Evolutionary conservation across 352 stramenopile species (phyloP).

Genomic region (Phytopythium chamaehyphon): DNA sequence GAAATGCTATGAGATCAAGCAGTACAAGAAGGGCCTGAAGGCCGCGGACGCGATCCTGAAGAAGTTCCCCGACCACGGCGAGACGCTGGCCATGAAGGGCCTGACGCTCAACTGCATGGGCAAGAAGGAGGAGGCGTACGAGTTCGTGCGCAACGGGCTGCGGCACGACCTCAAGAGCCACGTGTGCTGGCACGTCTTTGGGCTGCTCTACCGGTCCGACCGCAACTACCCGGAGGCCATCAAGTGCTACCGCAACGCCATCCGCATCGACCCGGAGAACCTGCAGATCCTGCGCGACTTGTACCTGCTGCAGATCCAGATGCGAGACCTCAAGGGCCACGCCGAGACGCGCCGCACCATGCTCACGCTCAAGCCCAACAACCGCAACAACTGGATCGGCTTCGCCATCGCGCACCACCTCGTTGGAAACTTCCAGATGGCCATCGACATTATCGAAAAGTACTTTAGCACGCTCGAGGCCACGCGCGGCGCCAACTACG

Average conservation of each 20-base stretch:
- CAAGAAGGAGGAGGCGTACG: constrained; percentile 95
- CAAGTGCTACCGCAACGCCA: constrained; percentile 98
- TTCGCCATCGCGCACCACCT: constrained; percentile 96
- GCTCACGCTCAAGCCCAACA: constrained; percentile 93
- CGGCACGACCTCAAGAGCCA: constrained; percentile 92
- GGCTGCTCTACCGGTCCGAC: constrained; percentile 95
- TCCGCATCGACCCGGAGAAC: constrained; percentile 96
- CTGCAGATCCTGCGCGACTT: constrained; percentile 97
- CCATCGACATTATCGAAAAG: constrained; percentile 95
- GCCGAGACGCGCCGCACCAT: constrained; percentile 92
- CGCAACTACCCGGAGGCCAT: constrained; percentile 97
- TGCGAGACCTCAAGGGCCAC: constrained; percentile 91
- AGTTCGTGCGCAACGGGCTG: constrained; percentile 94
- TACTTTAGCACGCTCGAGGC: constrained; percentile 90
- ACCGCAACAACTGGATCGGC: constrained; percentile 95
- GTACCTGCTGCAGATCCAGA: constrained; percentile 94
- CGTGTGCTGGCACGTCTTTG: constrained; percentile 99
- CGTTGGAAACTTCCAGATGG: constrained; percentile 89
- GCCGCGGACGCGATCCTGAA: constrained; percentile 94
- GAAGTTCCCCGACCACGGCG: constrained; percentile 96
- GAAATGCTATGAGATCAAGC: constrained; percentile 98
- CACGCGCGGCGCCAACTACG: constrained; percentile 76
- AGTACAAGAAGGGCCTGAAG: constrained; percentile 99
- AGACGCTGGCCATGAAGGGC: constrained; percentile 98
- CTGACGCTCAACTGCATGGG: constrained; percentile 94